Evolutionary conservation across 495 filamentous ascomycete species (phyloP), one percentile per base, ranked within the genome.

Genomic region (Aspergillus cavernicola): DNA sequence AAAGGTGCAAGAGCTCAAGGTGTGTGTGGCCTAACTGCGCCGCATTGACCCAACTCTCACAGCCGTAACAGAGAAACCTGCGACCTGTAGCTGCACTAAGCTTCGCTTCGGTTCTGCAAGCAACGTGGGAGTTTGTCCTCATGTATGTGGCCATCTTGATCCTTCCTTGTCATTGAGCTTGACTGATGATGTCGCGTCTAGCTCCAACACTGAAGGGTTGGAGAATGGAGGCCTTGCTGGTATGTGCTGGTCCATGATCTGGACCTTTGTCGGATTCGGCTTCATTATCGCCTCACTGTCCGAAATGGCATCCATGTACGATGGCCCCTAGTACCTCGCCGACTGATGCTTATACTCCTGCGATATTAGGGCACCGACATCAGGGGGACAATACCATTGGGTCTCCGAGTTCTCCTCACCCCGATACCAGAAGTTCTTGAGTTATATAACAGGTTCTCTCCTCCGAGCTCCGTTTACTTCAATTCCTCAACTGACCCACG

Each of bases 61-160:
- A 22, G 15, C 10, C 1, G 0, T 36, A 35, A 52, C 44, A 72
- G 67, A 65, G 76, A 46, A 76, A 74, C 39, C 75, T 77, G 55
- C 64, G 67, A 8, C 76, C 76, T 29, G 57, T 73, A 6, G 74
- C 76, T 0, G 77, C 77, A 12, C 54, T 78, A 8, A 71, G 72
- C 7, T 78, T 77, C 55, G 70, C 70, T 19, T 74, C 70, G 13
- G 74, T 74, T 1, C 53, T 80, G 23, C 73, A 77, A 63, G 68
- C 71, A 5, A 75, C 72, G 13, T 80, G 75, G 75, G 75, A 80
- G 46, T 72, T 67, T 12, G 66, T 74, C 36, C 44, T 74, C 23
- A 64, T 72, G 58, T n/a, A n/a, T 59, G 20, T 15, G 48, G 31
- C 31, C 12, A 6, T 10, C 4, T 28, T 41, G 6, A 36, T n/a